Conservation (phyloP, 176 grass and related monocot genomes). For the Oryza meyeriana region DNA sequence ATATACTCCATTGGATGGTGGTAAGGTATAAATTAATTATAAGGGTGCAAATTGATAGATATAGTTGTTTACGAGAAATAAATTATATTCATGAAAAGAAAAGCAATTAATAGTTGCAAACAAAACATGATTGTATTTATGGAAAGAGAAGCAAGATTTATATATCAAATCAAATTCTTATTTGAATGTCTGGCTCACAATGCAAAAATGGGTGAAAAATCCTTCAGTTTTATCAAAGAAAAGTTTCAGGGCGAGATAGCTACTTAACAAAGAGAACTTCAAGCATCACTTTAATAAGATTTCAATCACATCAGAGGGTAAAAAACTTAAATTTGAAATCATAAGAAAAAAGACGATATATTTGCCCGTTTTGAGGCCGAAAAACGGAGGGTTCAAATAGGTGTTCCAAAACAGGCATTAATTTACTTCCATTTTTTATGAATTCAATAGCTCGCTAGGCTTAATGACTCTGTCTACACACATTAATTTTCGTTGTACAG, state of each 20-base stretch:
- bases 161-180: background rate
- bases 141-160: background rate
- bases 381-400: background rate
- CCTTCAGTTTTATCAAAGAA: background rate
- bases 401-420: background rate
- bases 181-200: background rate
- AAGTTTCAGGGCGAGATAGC: no score
- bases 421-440: background rate
- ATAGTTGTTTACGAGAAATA: background rate
- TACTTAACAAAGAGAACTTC: background rate
- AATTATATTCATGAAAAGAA: background rate
- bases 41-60: background rate
- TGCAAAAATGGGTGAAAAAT: no score
- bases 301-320: background rate
- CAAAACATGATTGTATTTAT: background rate
- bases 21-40: no score
- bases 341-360: background rate
- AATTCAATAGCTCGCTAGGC: background rate
- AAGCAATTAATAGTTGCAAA: background rate
- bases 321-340: background rate
- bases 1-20: background rate
- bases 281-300: background rate
- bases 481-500: background rate
- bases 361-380: background rate
- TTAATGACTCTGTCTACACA: background rate